A percentile compares a stretch with the other conserved stretches of the same genome.
These are phyloP conservation scores for Protostelium mycophagum DNA, from an alignment of 78 protist genomes.

Conservation along the genomic window DNA sequence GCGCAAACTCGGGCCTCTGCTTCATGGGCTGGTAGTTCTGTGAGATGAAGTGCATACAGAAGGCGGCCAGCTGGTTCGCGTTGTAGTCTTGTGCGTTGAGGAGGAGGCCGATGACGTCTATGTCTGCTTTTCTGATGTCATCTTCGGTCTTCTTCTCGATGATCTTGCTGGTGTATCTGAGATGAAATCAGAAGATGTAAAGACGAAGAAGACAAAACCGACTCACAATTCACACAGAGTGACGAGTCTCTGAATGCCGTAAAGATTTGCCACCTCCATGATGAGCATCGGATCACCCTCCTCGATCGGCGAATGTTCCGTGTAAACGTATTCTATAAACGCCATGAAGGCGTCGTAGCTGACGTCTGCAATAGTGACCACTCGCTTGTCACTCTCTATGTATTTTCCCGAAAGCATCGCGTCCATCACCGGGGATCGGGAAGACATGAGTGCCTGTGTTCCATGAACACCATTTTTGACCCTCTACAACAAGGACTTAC, in stretches of 20 bases:
- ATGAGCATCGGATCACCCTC: slow-evolving; percentile 45
- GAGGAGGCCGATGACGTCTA: slow-evolving; percentile 48
- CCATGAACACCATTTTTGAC: background rate
- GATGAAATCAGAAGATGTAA: background rate
- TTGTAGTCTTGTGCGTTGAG: slow-evolving; percentile 43
- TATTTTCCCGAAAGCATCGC: slow-evolving; percentile 18
- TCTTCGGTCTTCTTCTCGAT: slow-evolving; percentile 47
- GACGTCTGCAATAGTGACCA: slow-evolving; percentile 12
- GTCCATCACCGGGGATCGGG: slow-evolving; percentile 28
- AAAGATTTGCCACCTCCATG: slow-evolving; percentile 53
- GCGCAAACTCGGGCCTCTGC: slow-evolving; percentile 22
- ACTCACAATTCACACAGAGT: slow-evolving; percentile 61
- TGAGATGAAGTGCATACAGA: slow-evolving; percentile 64
- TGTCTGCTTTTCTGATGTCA: slow-evolving; percentile 49
- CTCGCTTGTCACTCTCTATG: slow-evolving; percentile 17
- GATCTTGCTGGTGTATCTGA: slow-evolving; percentile 33
- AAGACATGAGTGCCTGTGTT: slow-evolving; percentile 24
- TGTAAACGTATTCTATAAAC: slow-evolving; percentile 60
- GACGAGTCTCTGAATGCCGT: slow-evolving; percentile 36
- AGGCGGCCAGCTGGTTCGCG: slow-evolving; percentile 52
- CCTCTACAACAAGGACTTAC: background rate
- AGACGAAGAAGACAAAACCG: background rate
- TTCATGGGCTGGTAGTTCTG: slow-evolving; percentile 63
- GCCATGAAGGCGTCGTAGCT: slow-evolving; percentile 35
- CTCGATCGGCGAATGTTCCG: slow-evolving; percentile 64